Base-by-base conservation (phyloP, 139 green algal genomes). In the Chlamydomonas asymmetrica region DNA sequence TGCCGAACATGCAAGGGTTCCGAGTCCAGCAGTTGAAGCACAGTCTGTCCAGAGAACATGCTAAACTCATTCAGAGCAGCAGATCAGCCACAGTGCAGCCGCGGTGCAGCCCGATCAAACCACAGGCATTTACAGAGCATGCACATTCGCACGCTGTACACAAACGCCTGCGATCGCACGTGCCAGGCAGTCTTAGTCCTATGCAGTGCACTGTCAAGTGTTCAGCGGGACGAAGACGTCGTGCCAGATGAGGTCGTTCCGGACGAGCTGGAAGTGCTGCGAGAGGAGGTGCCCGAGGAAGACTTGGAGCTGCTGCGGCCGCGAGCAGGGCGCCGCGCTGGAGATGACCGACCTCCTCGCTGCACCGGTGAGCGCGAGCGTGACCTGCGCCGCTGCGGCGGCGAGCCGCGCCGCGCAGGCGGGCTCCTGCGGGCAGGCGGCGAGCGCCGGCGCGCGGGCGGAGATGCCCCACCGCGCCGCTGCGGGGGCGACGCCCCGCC, bases 221-320 rank as follows among this genome's bases (percentile, higher is more conserved):
- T n/a, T n/a, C n/a, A n/a, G n/a, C n/a, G n/a, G n/a, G n/a, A n/a
- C n/a, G n/a, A n/a, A n/a, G n/a, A n/a, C n/a, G n/a, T n/a, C n/a
- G n/a, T n/a, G n/a, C n/a, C n/a, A n/a, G n/a, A n/a, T 54, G 22
- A 80, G 50, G 68, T 62, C 3, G 68, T 73, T 7, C 68, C 39
- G 22, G 61, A 73, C 1, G 67, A 77, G 16, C 49, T 69, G 13
- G 70, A 79, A 2, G 70, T 68, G 37, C 57, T 34, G 41, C 41
- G 35, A 10, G 57, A 68, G 4, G 57, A 63, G 13, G 71, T 76
- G 32, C 64, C 74, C 8, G 63, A 65, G 9, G 43, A 68, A 2
- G 63, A 66, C 4, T 32, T 61, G 38, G 3, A 35, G 71, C 59
- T 70, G 59, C 76, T 69, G 45, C 78, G 78, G n/a, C 78, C 78